A percentile compares a stretch with the other conserved stretches of the same genome.
phyloP scores from a whole-genome alignment of 331 rosid genomes.

The Quercus tomentella region DNA sequence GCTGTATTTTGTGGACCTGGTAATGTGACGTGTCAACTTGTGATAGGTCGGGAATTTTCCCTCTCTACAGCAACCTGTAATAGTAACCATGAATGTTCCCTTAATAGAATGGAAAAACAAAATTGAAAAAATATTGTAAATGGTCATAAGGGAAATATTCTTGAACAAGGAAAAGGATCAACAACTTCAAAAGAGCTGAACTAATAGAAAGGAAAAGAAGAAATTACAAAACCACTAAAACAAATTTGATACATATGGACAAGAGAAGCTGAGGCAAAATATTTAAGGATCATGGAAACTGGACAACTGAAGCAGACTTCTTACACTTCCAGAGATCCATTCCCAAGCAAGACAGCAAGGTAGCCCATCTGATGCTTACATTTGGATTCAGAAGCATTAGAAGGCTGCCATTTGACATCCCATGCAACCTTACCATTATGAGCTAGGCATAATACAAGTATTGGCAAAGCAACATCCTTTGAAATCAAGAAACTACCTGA shows the following conservation, averaged over 20 bases:
- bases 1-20: too few species aligned
- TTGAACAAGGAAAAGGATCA: constrained; percentile 54
- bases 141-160: too few species aligned
- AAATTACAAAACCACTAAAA: constrained; percentile 1
- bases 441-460: too few species aligned
- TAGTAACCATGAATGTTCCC: too few species aligned
- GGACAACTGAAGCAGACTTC: constrained; percentile 30
- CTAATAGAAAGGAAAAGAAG: constrained; percentile 21
- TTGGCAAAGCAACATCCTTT: too few species aligned
- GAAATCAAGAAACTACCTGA: constrained; percentile 19
- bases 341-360: too few species aligned
- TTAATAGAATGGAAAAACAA: too few species aligned
- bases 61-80: too few species aligned
- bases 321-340: constrained; percentile 91
- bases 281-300: not conserved
- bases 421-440: constrained; percentile 96
- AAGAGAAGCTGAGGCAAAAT: constrained; percentile 7
- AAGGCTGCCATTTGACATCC: constrained; percentile 96
- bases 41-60: too few species aligned
- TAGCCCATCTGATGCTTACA: constrained; percentile 71
- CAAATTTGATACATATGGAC: not conserved
- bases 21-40: too few species aligned
- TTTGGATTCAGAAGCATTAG: constrained; percentile 25
- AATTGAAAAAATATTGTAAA: too few species aligned
- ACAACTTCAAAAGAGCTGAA: too few species aligned